Evolutionary conservation across 371 early-diverging fungal species (phyloP), one percentile per base, ranked within the genome.

Genomic region (Nematocida minor): DNA sequence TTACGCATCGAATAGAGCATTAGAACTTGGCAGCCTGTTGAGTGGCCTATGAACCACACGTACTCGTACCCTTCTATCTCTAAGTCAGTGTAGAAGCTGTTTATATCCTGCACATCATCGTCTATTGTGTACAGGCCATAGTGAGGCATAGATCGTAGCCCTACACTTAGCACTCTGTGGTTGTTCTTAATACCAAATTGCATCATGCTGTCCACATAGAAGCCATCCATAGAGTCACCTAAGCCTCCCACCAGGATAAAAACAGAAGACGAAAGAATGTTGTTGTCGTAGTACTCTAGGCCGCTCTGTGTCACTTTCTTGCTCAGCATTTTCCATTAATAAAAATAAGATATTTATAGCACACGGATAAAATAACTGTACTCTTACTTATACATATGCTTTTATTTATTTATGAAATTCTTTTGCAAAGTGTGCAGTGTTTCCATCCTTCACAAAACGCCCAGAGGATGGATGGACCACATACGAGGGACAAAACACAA

Each of bases 1-100:
- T 22, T 40, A 46, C 51, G 32, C 14, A 16, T 34, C 9, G 46
- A 16, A 38, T 25, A 80, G n/a, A 51, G 55, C 36, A 85, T 41
- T 27, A 80, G 69, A 14, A 64, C 80, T 46, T 85, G 83, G 40
- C 82, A 81, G 14, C 85, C 85, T 31, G 85, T 83, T 40, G 85
- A 85, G 60, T 83, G 81, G 11, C 85, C 85, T 38, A 85, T 60
- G 11, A 83, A 55, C 38, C 79, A 63, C 7, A 80, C 57, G 16
- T 14, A 2, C 6, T 22, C 49, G 16, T 67, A 47, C 38, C 25
- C 31, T 2, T 47, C 14, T 34, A 79, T 55, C 20, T 27, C 2
- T 29, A 69, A n/a, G n/a, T 1, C 25, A 2, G 14, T 57, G 18
- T 69, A 60, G 1, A 69, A 27, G 7, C 18, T 41, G 11, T 57